Evolutionary conservation across 768 basidiomycete genomes (phyloP), one percentile per base, ranked within the genome.

Genomic region (Hemileccinum impolitum): DNA sequence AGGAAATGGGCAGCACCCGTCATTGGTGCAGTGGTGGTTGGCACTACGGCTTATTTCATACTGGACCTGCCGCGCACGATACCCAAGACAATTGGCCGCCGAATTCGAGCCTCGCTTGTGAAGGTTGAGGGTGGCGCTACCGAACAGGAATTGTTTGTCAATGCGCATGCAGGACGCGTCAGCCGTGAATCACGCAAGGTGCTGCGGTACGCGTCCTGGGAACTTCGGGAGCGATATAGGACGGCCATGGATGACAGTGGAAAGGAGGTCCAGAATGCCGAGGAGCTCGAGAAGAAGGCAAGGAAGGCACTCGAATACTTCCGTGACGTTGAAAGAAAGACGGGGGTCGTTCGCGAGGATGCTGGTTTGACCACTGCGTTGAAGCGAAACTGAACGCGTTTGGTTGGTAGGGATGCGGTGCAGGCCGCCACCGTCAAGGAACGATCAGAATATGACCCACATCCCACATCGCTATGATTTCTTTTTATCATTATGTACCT

Each of bases 131-230:
- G 75, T 26, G 72, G 66, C 19, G 70, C 73, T 17, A 77, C 77
- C 19, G 69, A 73, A 30, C 78, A 80, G 40, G 75, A 81, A 44
- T 66, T 73, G 26, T 93, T 85, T 60, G 77, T 86, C 26, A 80
- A 84, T 48, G 74, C 70, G 2, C 85, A 97, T 61, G 77, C 80
- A 2, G 75, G 72, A 37, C 76, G 95, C 18, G 77, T 97, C 35
- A 73, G 82, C 45, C 75, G 82, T 32, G 95, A 98, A 77, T 90
- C 92, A 19, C 79, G 95, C 59, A 97, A 97, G 73, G 95, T 99
- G 39, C 72, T 99, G 51, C 76, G 94, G 41, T 67, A 93, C 26
- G 94, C 90, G 17, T 84, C 87, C 18, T 97, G 91, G 91, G 94
- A 97, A 66, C 63, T 94, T 52, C 79, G 79, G 57, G 88, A 90